Base-by-base conservation (phyloP, 1,284 basidiomycete genomes). In the Trichosporon ovoides region DNA sequence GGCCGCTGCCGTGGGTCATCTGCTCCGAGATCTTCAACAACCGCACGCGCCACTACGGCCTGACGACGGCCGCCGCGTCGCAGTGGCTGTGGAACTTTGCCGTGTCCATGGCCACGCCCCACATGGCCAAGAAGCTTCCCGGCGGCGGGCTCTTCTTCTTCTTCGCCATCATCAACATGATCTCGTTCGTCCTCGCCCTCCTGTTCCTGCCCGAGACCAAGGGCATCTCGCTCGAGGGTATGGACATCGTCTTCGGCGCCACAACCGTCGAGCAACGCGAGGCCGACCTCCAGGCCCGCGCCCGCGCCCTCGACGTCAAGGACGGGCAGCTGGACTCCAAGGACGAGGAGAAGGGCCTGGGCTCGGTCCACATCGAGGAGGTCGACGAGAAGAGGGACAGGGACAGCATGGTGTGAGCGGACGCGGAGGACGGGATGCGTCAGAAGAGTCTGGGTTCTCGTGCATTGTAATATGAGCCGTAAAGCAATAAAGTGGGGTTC, bases 1-100 rank as follows among this genome's bases (percentile, higher is more conserved):
- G 74, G 20, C 70, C 68, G 18, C 64, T 73, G 13, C 70, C 69
- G 56, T 68, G 70, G 69, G 68, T 72, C 56, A 68, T 70, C 59
- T 74, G 73, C 62, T 80, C 87, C 13, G 89, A 91, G 73, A 89
- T 91, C 70, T 91, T 91, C 82, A 87, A 86, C 28, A 91, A 87
- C 37, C 79, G 87, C 46, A 89, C 88, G 11, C 80, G 88, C 57
- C 86, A 88, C 68, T 88, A 86, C 67, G 89, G 89, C 51, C 79
- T 90, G 43, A 83, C 86, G 1, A 77, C 83, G 2, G 88, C 85
- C 1, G 84, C 85, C 52, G 82, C 83, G 11, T 82, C 86, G 1
- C 88, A 89, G 63, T 91, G 88, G 71, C 76, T 89, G 3, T 90
- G 83, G 82, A 90, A 89, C 77, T 89, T 88, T 66, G 85, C 85